Percentiles rank a stretch among this genome's conserved stretches.
These are phyloP conservation scores for Ceratobasidium sp. DNA, from an alignment of 1,284 basidiomycete genomes.

Conservation along the genomic window DNA sequence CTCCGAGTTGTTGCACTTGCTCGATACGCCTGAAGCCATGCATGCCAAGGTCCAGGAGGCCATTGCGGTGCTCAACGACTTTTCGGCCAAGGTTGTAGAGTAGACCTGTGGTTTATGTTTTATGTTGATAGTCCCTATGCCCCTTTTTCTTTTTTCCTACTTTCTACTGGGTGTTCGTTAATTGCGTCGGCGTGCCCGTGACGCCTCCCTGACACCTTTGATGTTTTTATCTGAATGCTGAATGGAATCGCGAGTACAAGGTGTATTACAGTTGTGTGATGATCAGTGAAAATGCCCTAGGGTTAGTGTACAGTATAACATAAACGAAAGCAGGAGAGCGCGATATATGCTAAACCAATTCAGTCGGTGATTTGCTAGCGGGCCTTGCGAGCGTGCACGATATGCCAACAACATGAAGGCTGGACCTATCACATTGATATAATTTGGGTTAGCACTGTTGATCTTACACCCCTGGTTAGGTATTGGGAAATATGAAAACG, in stretches of 20 bases:
- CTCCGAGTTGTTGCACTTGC: constrained; percentile 84
- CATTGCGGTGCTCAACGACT: constrained; percentile 81
- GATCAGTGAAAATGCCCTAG: constrained; percentile 20
- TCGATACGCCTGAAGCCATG: constrained; percentile 84
- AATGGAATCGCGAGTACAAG: constrained; percentile 48
- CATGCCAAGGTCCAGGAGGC: constrained; percentile 91
- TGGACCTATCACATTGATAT: constrained; percentile 54
- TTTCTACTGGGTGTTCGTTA: constrained; percentile 26
- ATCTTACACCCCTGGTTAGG: not conserved
- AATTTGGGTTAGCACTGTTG: not conserved
- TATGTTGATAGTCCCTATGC: not conserved
- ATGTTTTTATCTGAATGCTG: constrained; percentile 46
- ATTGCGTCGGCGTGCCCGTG: constrained; percentile 21
- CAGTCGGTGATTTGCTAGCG: not conserved
- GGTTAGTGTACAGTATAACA: constrained; percentile 43
- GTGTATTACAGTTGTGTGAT: constrained; percentile 45
- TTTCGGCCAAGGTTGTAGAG: constrained; percentile 62
- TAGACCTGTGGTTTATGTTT: not conserved
- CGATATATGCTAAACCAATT: constrained; percentile 13
- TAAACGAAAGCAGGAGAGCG: constrained; percentile 27
- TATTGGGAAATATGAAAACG: not conserved
- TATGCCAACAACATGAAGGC: constrained; percentile 65
- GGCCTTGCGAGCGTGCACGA: constrained; percentile 66
- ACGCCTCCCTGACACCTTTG: constrained; percentile 24
- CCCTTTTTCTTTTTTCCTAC: constrained; percentile 26